Evolutionary conservation across 2,329 filamentous ascomycete species (phyloP).

Genomic region (Colletotrichum ledebouriae): DNA sequence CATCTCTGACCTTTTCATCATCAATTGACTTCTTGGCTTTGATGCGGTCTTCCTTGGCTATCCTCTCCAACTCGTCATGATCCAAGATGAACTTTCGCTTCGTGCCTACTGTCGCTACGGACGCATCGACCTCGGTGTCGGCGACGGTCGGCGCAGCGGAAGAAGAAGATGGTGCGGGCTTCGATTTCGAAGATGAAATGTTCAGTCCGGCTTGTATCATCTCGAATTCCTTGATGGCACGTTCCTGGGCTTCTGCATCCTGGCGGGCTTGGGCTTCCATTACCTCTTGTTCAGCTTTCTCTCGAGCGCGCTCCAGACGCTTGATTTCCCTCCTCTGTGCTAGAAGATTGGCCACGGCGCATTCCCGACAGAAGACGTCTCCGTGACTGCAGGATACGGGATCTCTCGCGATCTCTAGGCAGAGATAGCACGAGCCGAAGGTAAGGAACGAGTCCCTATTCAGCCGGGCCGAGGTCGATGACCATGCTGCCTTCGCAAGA

Average conservation of each 20-base stretch:
- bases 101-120: slow-evolving; percentile 44
- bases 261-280: slow-evolving; percentile 70
- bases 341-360: slow-evolving; percentile 90
- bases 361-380: slow-evolving; percentile 96
- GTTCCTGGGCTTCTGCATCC: slow-evolving; percentile 77
- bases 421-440: slow-evolving; percentile 90
- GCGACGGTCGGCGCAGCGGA: neutral
- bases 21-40: slow-evolving; percentile 79
- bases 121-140: slow-evolving; percentile 8
- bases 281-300: slow-evolving; percentile 72
- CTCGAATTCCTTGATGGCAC: slow-evolving; percentile 87
- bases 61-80: slow-evolving; percentile 79
- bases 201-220: slow-evolving; percentile 80
- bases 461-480: slow-evolving; percentile 84
- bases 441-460: slow-evolving; percentile 92
- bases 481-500: slow-evolving; percentile 86
- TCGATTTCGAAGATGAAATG: neutral
- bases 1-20: slow-evolving; percentile 72
- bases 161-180: neutral
- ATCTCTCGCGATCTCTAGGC: slow-evolving; percentile 82
- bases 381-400: slow-evolving; percentile 88
- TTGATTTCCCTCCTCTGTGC: slow-evolving; percentile 93
- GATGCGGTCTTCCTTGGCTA: slow-evolving; percentile 77
- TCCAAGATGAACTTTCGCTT: slow-evolving; percentile 88
- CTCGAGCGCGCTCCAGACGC: slow-evolving; percentile 76